Evolutionary conservation across 1,139 yeast species (phyloP).

Genomic region (Yamadazyma dushanensis): DNA sequence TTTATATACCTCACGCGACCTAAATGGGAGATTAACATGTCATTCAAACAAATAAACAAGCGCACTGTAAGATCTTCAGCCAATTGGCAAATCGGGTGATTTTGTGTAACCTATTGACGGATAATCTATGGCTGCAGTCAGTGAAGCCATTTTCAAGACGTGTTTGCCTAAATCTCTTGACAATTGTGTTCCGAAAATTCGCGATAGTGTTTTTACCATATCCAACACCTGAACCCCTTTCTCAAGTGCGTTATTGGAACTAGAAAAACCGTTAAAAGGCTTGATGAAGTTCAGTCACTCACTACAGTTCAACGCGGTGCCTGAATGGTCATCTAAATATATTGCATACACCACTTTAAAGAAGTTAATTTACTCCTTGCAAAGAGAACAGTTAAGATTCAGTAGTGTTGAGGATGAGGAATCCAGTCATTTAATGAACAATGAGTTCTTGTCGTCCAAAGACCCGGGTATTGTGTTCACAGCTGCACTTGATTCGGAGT

Average conservation of each 20-base stretch:
- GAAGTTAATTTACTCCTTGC: slow-evolving; percentile 63
- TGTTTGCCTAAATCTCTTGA: too few species aligned
- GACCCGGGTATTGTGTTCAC: slow-evolving; percentile 40
- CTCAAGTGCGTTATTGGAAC: not conserved
- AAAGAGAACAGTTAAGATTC: slow-evolving; percentile 50
- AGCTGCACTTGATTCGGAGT: slow-evolving; percentile 57
- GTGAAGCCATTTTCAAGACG: too few species aligned
- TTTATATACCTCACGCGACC: too few species aligned
- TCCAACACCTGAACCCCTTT: not conserved
- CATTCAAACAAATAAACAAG: too few species aligned
- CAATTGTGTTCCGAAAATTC: not conserved
- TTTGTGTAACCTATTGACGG: too few species aligned
- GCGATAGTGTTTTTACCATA: slow-evolving; percentile 1
- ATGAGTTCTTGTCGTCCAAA: slow-evolving; percentile 23
- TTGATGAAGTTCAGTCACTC: slow-evolving; percentile 77
- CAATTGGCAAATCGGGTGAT: too few species aligned
- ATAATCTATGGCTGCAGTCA: too few species aligned
- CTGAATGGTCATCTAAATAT: slow-evolving; percentile 74
- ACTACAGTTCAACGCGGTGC: slow-evolving; percentile 71
- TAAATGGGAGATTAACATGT: too few species aligned
- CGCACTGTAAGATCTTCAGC: too few species aligned
- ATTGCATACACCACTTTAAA: slow-evolving; percentile 65
- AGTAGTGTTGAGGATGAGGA: slow-evolving; percentile 23
- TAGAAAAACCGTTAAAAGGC: too few species aligned
- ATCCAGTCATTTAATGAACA: slow-evolving; percentile 28